Base-by-base conservation (phyloP, 495 filamentous ascomycete genomes). In the Aspergillus sparsus region DNA sequence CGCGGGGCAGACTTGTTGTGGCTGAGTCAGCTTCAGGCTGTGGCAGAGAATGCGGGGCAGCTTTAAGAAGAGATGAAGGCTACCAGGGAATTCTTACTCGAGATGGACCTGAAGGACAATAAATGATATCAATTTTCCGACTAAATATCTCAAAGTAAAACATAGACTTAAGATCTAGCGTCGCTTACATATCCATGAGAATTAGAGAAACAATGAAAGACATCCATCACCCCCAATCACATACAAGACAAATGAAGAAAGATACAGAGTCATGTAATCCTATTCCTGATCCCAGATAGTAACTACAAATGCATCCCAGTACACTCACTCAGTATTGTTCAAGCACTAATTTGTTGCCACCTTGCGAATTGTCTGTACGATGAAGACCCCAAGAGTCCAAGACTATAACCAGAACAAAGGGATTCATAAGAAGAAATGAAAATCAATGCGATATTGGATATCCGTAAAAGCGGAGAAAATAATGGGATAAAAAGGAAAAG, bases 361-460 rank as follows among this genome's bases (percentile, higher is more conserved):
- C 27, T 31, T 35, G 53, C 57, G 39, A 62, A 39, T 16, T 46
- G 49, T 50, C 18, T 50, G 54, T 50, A 41, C 52, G 35, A 57
- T 42, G n/a, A 18, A 49, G 11, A 60, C 46, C 39, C 49, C 47
- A 37, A 21, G 44, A 59, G 34, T 36, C 46, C 13, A 54, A 60
- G 16, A 36, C 33, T 36, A 55, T 54, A 63, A 50, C 61, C 61
- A 68, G 57, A 64, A 61, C 34, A 52, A 44, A 46, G 34, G 44
- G 31, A 50, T 15, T 51, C 37, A 55, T 36, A 44, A 31, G 50
- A 61, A 44, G 47, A 21, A 59, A 9, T 66, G 49, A 55, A 55
- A 52, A 51, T 60, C 59, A 61, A 68, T 66, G 69, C 66, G 49
- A 49, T 57, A 66, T 60, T 67, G 69, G 71, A 75, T 74, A 76